Evolutionary conservation across 2,329 filamentous ascomycete species (phyloP), one percentile per base, ranked within the genome.

Genomic region (Chalaropsis ovoidea): DNA sequence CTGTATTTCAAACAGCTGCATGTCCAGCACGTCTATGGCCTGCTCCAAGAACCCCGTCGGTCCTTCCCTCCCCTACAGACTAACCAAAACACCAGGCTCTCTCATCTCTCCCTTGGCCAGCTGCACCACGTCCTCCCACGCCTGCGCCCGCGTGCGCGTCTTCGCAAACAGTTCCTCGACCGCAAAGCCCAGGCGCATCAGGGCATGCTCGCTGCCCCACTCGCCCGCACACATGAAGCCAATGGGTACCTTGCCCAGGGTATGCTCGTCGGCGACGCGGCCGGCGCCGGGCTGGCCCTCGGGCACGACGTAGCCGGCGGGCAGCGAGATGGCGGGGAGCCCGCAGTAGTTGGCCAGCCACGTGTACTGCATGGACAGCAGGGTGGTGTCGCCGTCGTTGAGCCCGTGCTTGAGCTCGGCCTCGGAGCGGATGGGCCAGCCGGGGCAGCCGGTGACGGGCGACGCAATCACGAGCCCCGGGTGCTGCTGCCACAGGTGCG

Each of bases 381-480:
- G 71, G 0, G 79, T 81, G 19, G 72, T 72, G 67, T 79, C 77
- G 3, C 78, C 79, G 62, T 81, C 78, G 41, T 75, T 79, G 0
- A 80, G 66, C 0, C 79, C 79, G 49, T 75, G 73, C 1, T 65
- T 68, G 2, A 78, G 68, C 69, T 80, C 78, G 0, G 69, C 70
- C 3, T 70, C 56, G 58, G 66, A 67, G 49, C 73, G 72, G 52
- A 81, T 77, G 1, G 75, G 77, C 72, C 77, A 77, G 4, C 79
- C 79, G 0, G 77, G 76, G 61, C 77, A 80, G 17, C 73, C 73
- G 0, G 84, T 86, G 0, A 87, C 89, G 0, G 89, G 88, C 0
- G 86, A 87, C 3, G 90, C 75, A 63, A 92, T 86, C 22, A 91
- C 73, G 71, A 92, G 80, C 4, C 85, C 87, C 0, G 87, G 87